phyloP scores from a whole-genome alignment of 495 filamentous ascomycete species.

The Talaromyces stipitatus region DNA sequence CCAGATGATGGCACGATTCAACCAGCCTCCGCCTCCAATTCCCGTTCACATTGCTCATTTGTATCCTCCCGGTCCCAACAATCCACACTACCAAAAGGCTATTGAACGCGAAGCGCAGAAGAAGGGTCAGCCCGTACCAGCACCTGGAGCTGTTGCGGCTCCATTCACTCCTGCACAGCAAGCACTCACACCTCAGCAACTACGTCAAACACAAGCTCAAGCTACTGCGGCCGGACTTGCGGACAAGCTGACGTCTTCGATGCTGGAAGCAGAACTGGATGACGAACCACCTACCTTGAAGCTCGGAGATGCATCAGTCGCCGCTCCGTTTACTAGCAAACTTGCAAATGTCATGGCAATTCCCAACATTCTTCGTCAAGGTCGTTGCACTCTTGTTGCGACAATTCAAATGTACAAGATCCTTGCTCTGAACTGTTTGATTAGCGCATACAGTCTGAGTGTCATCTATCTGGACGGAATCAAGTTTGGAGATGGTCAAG shows the following conservation, averaged over 20 bases:
- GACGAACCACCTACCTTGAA: slow-evolving; percentile 93
- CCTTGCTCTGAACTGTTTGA: slow-evolving; percentile 93
- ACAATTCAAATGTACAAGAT: slow-evolving; percentile 99
- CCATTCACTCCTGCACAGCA: slow-evolving; percentile 59
- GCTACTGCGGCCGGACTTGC: slow-evolving; percentile 70
- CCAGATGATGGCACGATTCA: slow-evolving; percentile 83
- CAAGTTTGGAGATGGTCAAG: slow-evolving; percentile 98
- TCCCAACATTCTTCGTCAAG: slow-evolving; percentile 96
- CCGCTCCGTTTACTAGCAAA: slow-evolving; percentile 96
- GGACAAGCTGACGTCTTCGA: slow-evolving; percentile 75
- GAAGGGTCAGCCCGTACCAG: slow-evolving; percentile 49
- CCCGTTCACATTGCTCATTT: slow-evolving; percentile 86
- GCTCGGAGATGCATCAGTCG: slow-evolving; percentile 93
- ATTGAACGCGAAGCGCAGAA: slow-evolving; percentile 72
- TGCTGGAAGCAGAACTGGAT: slow-evolving; percentile 88
- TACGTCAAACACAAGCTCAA: slow-evolving; percentile 53
- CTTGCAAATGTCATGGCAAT: slow-evolving; percentile 94
- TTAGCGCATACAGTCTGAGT: slow-evolving; percentile 94
- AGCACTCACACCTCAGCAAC: slow-evolving; percentile 42
- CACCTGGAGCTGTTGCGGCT: slow-evolving; percentile 44
- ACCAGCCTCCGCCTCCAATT: slow-evolving; percentile 83
- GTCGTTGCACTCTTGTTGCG: slow-evolving; percentile 91
- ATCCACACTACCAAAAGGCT: slow-evolving; percentile 94
- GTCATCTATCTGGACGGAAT: slow-evolving; percentile 97
- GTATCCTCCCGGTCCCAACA: slow-evolving; percentile 83